A percentile compares a stretch with the other conserved stretches of the same genome.
phyloP scores from a whole-genome alignment of 345 rosid genomes.

The Citrus hindsii region DNA sequence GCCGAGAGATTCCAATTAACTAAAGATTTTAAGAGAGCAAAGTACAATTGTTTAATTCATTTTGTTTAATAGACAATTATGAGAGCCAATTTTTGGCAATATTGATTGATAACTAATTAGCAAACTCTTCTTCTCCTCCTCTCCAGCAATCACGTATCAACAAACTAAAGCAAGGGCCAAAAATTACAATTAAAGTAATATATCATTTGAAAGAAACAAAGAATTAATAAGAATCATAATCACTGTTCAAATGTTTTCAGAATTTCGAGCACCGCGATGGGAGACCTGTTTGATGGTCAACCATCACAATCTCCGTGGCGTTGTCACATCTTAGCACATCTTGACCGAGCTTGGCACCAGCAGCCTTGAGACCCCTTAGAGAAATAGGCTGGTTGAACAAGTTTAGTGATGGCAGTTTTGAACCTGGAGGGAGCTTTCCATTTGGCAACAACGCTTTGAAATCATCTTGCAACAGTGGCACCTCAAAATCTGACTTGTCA shows the following conservation, averaged over 20 bases:
- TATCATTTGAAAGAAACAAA: conserved; percentile 19
- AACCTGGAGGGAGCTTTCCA: conserved; percentile 74
- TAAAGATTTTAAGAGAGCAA: background rate
- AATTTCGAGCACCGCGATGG: conserved; percentile 66
- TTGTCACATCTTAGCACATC: conserved; percentile 81
- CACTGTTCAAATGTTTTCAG: conserved; percentile 12
- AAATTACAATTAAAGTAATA: background rate
- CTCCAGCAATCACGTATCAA: background rate
- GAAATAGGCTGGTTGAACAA: conserved; percentile 90
- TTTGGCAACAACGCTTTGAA: conserved; percentile 64
- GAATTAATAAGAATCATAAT: conserved; percentile 11
- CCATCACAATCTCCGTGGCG: conserved; percentile 69
- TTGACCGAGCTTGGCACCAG: conserved; percentile 92
- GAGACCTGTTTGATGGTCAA: conserved; percentile 76
- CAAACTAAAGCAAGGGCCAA: conserved; percentile 13
- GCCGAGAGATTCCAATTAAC: background rate
- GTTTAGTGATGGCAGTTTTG: conserved; percentile 80
- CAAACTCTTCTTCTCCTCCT: background rate
- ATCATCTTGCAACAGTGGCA: conserved; percentile 74
- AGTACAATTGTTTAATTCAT: background rate
- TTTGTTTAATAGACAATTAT: conserved; percentile 13
- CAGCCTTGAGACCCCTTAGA: conserved; percentile 84
- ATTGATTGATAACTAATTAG: background rate
- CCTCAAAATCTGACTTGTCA: conserved; percentile 81
- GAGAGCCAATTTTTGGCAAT: conserved; percentile 31